A percentile compares a stretch with the other conserved stretches of the same genome.
phyloP scores from a whole-genome alignment of 176 grass and related monocot genomes.

The Chloris gayana region DNA sequence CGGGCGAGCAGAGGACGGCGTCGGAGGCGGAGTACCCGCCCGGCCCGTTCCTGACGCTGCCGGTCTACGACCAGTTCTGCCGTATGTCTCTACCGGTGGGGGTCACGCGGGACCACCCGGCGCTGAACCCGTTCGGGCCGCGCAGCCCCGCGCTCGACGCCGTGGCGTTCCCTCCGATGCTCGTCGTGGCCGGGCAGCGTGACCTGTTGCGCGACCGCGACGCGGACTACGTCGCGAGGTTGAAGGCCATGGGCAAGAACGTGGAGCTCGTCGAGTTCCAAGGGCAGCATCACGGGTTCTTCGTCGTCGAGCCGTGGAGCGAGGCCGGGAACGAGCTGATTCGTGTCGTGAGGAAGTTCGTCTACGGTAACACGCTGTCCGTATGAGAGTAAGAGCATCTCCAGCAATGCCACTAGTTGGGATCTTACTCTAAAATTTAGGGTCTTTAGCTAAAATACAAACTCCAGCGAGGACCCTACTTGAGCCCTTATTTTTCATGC shows the following conservation, averaged over 20 bases:
- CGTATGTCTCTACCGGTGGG: constrained; percentile 40
- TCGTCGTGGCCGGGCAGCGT: constrained; percentile 32
- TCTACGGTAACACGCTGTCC: neutral
- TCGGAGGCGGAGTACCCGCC: constrained; percentile 60
- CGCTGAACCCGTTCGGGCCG: constrained; percentile 42
- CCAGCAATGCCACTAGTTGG: too few species aligned
- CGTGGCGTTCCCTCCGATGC: constrained; percentile 27
- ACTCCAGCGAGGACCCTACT: too few species aligned
- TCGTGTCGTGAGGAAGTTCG: constrained; percentile 45
- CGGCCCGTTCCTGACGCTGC: constrained; percentile 47
- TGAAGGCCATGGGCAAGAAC: constrained; percentile 43
- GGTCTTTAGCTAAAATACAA: too few species aligned
- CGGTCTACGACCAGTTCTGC: constrained; percentile 21
- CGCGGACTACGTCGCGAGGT: constrained; percentile 33
- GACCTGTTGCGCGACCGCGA: constrained; percentile 53
- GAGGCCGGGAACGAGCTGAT: constrained; percentile 54
- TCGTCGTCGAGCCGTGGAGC: constrained; percentile 58
- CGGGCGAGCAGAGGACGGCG: constrained; percentile 41
- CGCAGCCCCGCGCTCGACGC: constrained; percentile 20
- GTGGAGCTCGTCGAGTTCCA: constrained; percentile 47
- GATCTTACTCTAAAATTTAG: too few species aligned
- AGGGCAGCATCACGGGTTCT: constrained; percentile 80
- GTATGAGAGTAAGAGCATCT: too few species aligned
- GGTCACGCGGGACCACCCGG: constrained; percentile 46
- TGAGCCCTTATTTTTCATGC: too few species aligned